Evolutionary conservation across 1,284 basidiomycete species (phyloP), one percentile per base, ranked within the genome.

Genomic region (Pseudozyma tsukubaensis): DNA sequence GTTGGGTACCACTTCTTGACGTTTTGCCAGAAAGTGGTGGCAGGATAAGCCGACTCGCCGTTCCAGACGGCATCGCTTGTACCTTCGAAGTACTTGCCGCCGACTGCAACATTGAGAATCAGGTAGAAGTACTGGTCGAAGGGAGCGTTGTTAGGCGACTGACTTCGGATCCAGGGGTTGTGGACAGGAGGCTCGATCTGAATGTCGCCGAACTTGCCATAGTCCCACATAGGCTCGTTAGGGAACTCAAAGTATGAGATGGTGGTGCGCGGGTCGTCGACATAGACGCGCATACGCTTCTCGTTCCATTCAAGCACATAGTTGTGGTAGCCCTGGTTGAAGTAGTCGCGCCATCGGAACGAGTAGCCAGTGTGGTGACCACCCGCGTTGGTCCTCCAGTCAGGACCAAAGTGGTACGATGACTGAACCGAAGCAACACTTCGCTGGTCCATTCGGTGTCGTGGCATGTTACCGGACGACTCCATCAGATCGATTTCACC

Each of bases 61-160:
- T 52, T 64, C 62, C 62, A 64, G 3, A 52, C 67, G 40, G 44
- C 40, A 80, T 94, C 92, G 14, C 91, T 91, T 16, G 50, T 57
- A 39, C 55, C 50, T 21, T 52, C 50, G 88, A 94, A 94, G 91
- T 92, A 94, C 21, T 93, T 94, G 10, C 92, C 91, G 5, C 93
- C 93, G 24, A 90, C 91, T 9, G 91, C 92, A 52, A 94, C 88
- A 83, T 92, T 88, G 79, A 94, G 85, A 72, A 93, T 89, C 48
- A 94, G 86, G 85, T 92, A 94, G 86, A 94, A 94, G 11, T 88
- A 91, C 86, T 93, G 90, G 85, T 94, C 92, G 82, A 94, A 94
- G 4, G 93, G 93, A 16, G 93, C 91, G n/a, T 82, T 82, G 87
- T 45, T 88, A 88, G 59, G 88, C 86, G 21, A 45, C 16, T 29